Base-by-base conservation (phyloP, 2,329 filamentous ascomycete species). In the Dactylellina drechsleri region DNA sequence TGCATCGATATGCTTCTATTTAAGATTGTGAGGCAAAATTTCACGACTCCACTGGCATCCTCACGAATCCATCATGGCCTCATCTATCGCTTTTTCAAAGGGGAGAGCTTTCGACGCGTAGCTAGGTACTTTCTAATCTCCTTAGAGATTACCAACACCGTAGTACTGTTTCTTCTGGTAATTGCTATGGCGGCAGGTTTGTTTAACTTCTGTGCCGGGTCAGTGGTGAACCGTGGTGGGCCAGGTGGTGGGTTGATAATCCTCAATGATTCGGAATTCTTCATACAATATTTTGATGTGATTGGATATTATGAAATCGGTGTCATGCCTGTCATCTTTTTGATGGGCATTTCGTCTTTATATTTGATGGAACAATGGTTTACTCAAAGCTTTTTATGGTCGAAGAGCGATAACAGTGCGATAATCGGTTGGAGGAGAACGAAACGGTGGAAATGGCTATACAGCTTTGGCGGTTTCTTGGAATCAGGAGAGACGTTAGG, bases 181-280 rank as follows among this genome's bases (percentile, higher is more conserved):
- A 64, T 82, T 16, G 82, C 82, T 0, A 83, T 84, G 70, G 83
- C 83, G 0, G 81, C 82, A n/a, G 83, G 84, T 8, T 77, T 79
- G 31, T 83, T 83, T 77, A 82, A 82, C 61, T 85, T 83, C 77
- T 70, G 80, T 15, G 85, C 84, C 70, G 80, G 82, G 43, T 81
- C 81, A 2, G 82, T 80, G 8, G 80, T 71, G 1, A 84, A 83
- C 82, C 80, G 77, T 1, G 76, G 79, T 3, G 79, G 74, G 10
- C 71, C 71, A 0, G 52, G 53, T 4, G 82, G 82, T 13, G 83
- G 84, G 7, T 84, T 84, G 57, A 80, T 85, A 31, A 82, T 84
- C 56, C 81, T 82, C 47, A 79, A 79, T 43, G 78, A 79, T 16
- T 77, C 77, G 7, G 78, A 81, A 54, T 80, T 80, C 4, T 80